Conservation (phyloP, 768 basidiomycete species). For the Phanerochaete sordida region DNA sequence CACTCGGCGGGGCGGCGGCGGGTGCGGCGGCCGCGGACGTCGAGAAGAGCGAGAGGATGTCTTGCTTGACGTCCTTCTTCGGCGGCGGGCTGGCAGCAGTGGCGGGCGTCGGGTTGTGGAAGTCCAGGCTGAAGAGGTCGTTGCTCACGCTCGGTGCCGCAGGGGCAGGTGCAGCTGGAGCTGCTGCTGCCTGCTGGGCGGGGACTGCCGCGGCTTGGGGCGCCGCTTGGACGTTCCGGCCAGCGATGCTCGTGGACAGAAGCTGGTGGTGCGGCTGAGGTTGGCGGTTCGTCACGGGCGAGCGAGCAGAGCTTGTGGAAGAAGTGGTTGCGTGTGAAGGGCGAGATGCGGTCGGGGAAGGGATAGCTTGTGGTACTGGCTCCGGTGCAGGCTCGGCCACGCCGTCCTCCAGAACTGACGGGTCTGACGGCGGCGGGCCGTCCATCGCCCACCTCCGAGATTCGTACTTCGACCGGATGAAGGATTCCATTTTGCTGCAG, state of each 20-base stretch:
- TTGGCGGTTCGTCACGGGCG: constrained; percentile 33
- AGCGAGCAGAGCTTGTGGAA: constrained; percentile 8
- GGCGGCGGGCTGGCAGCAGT: constrained; percentile 31
- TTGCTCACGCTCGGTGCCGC: constrained; percentile 39
- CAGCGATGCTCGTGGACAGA: constrained; percentile 36
- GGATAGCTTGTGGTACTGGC: constrained; percentile 16
- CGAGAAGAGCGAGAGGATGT: constrained; percentile 83
- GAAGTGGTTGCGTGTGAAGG: constrained; percentile 6
- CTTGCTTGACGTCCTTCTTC: constrained; percentile 75
- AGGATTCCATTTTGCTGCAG: constrained; percentile 95
- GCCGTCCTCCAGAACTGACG: constrained; percentile 64
- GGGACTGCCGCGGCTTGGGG: constrained; percentile 7
- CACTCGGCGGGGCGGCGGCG: constrained; percentile 17
- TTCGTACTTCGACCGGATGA: constrained; percentile 97
- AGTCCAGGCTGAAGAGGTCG: constrained; percentile 85
- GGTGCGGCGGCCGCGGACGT: constrained; percentile 33
- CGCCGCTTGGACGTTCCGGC: constrained; percentile 10
- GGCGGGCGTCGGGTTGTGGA: constrained; percentile 58
- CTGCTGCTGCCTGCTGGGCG: constrained; percentile 14
- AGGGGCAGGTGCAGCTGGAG: constrained; percentile 20
- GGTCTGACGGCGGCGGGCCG: constrained; percentile 81
- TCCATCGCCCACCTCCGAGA: constrained; percentile 89
- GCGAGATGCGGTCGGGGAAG: constrained; percentile 18
- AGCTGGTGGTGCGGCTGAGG: constrained; percentile 55
- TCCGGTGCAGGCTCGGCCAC: constrained; percentile 27